These are phyloP conservation scores for Carnegiea gigantea DNA, from an alignment of 179 eudicot species.

Conservation along the genomic window DNA sequence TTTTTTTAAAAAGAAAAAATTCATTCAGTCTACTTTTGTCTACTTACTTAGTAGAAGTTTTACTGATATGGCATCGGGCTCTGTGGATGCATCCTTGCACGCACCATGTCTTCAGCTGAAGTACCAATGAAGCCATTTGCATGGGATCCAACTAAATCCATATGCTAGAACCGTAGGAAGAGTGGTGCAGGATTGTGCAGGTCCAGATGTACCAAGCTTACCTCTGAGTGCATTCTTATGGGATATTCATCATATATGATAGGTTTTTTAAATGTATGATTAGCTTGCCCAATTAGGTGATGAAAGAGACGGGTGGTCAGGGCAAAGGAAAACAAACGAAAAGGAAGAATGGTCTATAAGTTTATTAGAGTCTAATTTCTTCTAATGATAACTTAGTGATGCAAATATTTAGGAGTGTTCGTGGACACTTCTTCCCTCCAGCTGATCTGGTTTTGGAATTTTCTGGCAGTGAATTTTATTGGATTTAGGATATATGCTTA, in stretches of 20 bases:
- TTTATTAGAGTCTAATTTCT: neutral
- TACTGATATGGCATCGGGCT: neutral
- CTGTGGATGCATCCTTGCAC: neutral
- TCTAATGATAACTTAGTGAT: neutral
- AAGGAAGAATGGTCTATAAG: neutral
- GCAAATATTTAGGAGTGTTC: neutral
- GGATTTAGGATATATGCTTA: neutral
- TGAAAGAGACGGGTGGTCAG: too few species aligned
- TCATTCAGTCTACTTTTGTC: neutral
- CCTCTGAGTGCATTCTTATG: neutral
- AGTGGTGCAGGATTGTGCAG: too few species aligned
- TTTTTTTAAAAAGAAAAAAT: neutral
- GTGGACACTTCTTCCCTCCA: neutral
- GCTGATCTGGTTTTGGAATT: neutral
- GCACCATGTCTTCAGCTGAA: neutral
- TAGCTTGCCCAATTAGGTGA: neutral
- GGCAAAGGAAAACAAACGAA: neutral
- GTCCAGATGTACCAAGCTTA: too few species aligned
- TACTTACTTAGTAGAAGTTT: neutral
- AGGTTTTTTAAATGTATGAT: neutral
- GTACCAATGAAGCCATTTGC: neutral
- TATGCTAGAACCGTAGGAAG: neutral
- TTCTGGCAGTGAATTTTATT: neutral
- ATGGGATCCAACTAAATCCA: neutral
- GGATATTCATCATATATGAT: neutral